A percentile compares a stretch with the other conserved stretches of the same genome.
Evolutionary conservation across 495 filamentous ascomycete species (phyloP).

Genomic region (Cudoniella acicularis): DNA sequence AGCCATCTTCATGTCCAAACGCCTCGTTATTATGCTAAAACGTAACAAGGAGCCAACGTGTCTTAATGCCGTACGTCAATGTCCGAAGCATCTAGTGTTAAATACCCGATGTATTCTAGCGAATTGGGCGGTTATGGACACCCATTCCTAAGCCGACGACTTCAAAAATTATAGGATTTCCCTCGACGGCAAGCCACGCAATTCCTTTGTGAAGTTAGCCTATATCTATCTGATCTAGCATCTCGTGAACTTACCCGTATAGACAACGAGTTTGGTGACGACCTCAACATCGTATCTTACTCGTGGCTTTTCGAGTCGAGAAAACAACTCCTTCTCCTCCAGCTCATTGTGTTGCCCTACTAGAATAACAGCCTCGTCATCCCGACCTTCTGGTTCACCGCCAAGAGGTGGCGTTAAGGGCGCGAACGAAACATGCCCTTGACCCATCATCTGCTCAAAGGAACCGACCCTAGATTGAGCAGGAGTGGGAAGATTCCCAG

Average conservation of each 20-base stretch:
- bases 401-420: constrained; percentile 34
- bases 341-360: constrained; percentile 45
- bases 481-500: constrained; percentile 19
- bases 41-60: background rate
- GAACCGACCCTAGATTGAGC: constrained; percentile 43
- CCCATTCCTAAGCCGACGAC: constrained; percentile 55
- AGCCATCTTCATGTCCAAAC: background rate
- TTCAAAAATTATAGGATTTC: constrained; percentile 63
- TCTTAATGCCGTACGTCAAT: background rate
- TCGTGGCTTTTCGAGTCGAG: constrained; percentile 76
- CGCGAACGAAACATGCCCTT: constrained; percentile 41
- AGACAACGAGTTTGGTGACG: constrained; percentile 93
- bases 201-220: constrained; percentile 43
- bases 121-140: background rate
- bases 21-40: background rate
- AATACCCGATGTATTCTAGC: background rate
- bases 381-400: constrained; percentile 24
- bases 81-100: background rate
- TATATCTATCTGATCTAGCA: background rate
- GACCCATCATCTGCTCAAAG: constrained; percentile 69
- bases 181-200: constrained; percentile 67
- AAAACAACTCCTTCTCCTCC: constrained; percentile 78
- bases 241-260: constrained; percentile 62
- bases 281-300: constrained; percentile 97
- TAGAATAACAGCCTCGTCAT: constrained; percentile 29